Evolutionary conservation across 1,139 yeast genomes (phyloP).

Genomic region (Candida tropicalis): DNA sequence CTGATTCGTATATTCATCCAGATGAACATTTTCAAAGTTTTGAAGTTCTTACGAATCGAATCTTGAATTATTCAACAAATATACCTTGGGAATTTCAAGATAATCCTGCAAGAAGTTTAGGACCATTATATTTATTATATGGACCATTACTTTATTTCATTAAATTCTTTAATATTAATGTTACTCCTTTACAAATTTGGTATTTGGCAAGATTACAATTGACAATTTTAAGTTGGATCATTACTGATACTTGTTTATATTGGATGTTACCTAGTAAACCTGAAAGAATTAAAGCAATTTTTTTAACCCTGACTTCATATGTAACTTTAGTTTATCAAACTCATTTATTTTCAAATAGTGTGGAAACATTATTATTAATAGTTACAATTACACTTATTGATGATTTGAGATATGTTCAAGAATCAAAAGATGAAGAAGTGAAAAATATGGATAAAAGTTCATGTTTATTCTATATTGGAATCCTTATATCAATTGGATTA

Average conservation of each 20-base stretch:
- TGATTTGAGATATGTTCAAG: slow-evolving; percentile 39
- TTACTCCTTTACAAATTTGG: slow-evolving; percentile 53
- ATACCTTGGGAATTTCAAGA: slow-evolving; percentile 85
- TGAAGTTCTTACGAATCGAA: slow-evolving; percentile 60
- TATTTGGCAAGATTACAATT: slow-evolving; percentile 60
- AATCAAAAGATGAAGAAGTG: slow-evolving; percentile 16
- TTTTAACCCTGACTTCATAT: slow-evolving; percentile 76
- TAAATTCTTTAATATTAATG: slow-evolving; percentile 21
- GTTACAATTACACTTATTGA: slow-evolving; percentile 55
- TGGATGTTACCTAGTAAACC: slow-evolving; percentile 57
- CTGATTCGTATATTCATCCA: slow-evolving; percentile 90
- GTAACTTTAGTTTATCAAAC: slow-evolving; percentile 79
- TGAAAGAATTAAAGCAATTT: slow-evolving; percentile 63
- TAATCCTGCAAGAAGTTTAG: slow-evolving; percentile 72
- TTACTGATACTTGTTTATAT: slow-evolving; percentile 55
- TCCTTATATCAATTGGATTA: slow-evolving; percentile 60
- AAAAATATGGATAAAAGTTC: slow-evolving; percentile 12
- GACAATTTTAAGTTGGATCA: slow-evolving; percentile 58
- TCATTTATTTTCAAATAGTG: slow-evolving; percentile 85
- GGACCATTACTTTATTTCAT: slow-evolving; percentile 60
- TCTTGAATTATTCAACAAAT: slow-evolving; percentile 50
- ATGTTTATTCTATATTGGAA: slow-evolving; percentile 15
- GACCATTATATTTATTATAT: slow-evolving; percentile 67
- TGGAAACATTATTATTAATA: slow-evolving; percentile 74
- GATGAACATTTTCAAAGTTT: slow-evolving; percentile 95